These are phyloP conservation scores for Kwoniella dendrophila DNA, from an alignment of 768 basidiomycete genomes.

Conservation along the genomic window DNA sequence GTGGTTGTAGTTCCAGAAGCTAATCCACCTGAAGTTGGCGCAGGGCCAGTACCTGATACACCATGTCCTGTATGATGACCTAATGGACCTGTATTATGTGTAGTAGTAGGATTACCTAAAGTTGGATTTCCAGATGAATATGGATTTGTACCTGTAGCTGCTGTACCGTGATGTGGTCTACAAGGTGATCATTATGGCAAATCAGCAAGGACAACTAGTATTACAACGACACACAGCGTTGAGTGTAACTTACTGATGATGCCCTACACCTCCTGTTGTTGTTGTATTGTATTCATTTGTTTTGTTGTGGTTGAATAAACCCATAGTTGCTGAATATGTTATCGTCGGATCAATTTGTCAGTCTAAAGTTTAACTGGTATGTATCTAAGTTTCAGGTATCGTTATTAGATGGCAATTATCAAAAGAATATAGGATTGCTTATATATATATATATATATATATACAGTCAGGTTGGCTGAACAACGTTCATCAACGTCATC, in stretches of 20 bases:
- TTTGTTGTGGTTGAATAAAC: slow-evolving; percentile 3
- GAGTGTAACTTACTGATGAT: neutral
- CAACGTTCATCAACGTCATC: too few relatives aligned
- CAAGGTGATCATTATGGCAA: neutral
- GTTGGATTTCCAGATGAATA: slow-evolving; percentile 11
- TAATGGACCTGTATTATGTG: neutral
- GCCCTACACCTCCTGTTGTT: neutral
- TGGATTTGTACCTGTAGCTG: slow-evolving; percentile 3
- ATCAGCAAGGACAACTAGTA: slow-evolving; percentile 1
- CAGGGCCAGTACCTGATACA: slow-evolving; percentile 9
- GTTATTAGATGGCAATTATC: too few relatives aligned
- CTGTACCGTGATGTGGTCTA: neutral
- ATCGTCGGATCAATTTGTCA: too few relatives aligned
- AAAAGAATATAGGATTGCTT: too few relatives aligned
- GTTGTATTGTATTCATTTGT: slow-evolving; percentile 11
- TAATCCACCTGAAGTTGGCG: neutral
- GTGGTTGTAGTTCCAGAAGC: neutral
- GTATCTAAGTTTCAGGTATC: too few relatives aligned
- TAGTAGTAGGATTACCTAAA: neutral
- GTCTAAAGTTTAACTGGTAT: too few relatives aligned
- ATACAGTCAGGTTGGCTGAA: too few relatives aligned
- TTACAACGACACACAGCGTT: neutral
- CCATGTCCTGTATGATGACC: slow-evolving; percentile 6
- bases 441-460: too few relatives aligned
- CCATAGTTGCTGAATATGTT: too few relatives aligned